Percentiles rank a stretch among this genome's conserved stretches.
Evolutionary conservation across 345 rosid genomes (phyloP).

Genomic region (Salix exigua): DNA sequence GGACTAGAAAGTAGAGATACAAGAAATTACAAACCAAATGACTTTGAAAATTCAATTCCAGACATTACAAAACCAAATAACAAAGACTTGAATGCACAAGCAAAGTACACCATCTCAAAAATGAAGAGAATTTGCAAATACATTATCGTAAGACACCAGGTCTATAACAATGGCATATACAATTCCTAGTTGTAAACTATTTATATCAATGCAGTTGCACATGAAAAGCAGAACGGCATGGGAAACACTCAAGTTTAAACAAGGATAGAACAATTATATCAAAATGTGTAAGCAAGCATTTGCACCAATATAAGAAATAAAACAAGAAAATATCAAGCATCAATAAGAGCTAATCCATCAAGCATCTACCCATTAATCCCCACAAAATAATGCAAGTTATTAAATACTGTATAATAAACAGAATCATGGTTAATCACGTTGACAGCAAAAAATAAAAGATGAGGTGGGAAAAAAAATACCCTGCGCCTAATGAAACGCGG

Average conservation of each 20-base stretch:
- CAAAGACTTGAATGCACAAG: not conserved
- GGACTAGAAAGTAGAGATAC: not conserved
- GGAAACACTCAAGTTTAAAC: too few relatives aligned
- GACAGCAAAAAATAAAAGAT: not conserved
- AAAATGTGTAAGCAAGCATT: too few relatives aligned
- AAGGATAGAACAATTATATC: too few relatives aligned
- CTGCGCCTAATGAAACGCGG: constrained; percentile 76
- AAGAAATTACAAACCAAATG: too few relatives aligned
- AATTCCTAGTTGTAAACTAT: not conserved
- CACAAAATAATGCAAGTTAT: not conserved
- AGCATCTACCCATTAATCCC: not conserved
- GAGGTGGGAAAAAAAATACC: constrained; percentile 25
- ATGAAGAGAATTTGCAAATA: not conserved
- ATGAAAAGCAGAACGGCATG: not conserved
- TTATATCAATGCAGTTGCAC: not conserved
- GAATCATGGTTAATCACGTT: not conserved
- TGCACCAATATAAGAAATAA: not conserved
- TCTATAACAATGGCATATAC: not conserved
- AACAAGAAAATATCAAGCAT: not conserved
- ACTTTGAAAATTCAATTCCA: not conserved
- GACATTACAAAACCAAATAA: not conserved
- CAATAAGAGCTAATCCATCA: not conserved
- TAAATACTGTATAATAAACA: too few relatives aligned
- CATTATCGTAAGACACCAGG: not conserved
- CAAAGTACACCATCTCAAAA: not conserved